These are phyloP conservation scores for Cladobotryum protrusum DNA, from an alignment of 2,329 filamentous ascomycete species.

Conservation along the genomic window DNA sequence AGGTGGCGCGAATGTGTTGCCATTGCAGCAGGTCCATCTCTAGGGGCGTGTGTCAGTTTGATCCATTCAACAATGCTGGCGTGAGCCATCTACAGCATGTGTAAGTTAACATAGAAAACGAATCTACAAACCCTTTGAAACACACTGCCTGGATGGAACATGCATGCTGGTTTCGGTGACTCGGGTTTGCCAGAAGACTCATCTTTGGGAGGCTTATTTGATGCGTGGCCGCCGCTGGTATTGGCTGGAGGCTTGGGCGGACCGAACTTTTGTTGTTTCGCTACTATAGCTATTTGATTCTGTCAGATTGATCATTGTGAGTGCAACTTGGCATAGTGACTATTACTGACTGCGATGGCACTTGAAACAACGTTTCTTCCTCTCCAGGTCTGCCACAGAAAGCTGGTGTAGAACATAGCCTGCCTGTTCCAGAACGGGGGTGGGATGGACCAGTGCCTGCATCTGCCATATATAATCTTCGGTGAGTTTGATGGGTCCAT, in stretches of 20 bases:
- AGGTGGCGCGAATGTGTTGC: slow-evolving; percentile 15
- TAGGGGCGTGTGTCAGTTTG: slow-evolving; percentile 2
- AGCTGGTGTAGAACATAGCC: slow-evolving; percentile 24
- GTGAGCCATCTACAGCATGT: too few species aligned
- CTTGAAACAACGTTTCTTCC: slow-evolving; percentile 25
- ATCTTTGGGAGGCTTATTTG: background rate
- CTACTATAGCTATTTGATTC: background rate
- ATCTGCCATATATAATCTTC: slow-evolving; percentile 17
- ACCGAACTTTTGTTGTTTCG: too few species aligned
- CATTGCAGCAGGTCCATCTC: slow-evolving; percentile 28
- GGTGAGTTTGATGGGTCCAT: slow-evolving; percentile 16
- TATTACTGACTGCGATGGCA: slow-evolving; percentile 20
- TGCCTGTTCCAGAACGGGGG: slow-evolving; percentile 16
- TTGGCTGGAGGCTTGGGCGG: background rate
- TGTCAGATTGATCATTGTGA: background rate
- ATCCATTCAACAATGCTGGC: too few species aligned
- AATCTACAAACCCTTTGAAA: slow-evolving; percentile 19
- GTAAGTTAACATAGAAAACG: background rate
- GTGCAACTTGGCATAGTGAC: background rate
- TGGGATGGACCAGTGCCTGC: slow-evolving; percentile 14
- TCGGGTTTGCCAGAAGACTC: background rate
- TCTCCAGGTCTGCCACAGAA: slow-evolving; percentile 20
- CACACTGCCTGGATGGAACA: slow-evolving; percentile 24
- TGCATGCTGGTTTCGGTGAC: slow-evolving; percentile 16
- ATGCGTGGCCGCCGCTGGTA: background rate